Conservation (phyloP, 2,329 filamentous ascomycete genomes). For the Cephalotrichum gorgonifer region DNA sequence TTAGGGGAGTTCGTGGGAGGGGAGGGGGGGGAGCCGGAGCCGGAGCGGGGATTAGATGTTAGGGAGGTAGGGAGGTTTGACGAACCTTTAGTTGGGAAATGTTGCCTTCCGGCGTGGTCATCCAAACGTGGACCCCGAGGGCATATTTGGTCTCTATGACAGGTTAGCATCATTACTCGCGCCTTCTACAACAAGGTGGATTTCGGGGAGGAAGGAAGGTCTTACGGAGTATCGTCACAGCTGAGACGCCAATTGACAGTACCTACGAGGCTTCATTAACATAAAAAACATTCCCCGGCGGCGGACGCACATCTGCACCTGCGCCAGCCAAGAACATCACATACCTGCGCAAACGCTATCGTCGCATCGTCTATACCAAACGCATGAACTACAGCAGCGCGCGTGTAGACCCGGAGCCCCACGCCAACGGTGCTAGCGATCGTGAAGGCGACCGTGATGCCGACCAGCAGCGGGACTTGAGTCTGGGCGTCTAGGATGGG, state of each 20-base stretch:
- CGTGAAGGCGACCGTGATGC: constrained; percentile 14
- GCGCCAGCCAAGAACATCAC: neutral
- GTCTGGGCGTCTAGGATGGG: constrained; percentile 15
- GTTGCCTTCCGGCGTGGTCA: constrained; percentile 10
- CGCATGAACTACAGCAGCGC: constrained; percentile 12
- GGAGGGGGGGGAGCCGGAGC: neutral
- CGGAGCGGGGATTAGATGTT: neutral
- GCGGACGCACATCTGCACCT: too few relatives aligned
- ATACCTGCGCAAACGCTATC: constrained; percentile 14
- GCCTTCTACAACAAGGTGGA: too few relatives aligned
- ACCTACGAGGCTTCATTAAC: constrained; percentile 4
- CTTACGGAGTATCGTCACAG: constrained; percentile 13
- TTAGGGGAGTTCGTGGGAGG: neutral
- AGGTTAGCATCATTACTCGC: neutral
- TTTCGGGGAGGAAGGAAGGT: neutral
- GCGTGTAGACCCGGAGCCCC: constrained; percentile 17
- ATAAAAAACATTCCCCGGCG: neutral
- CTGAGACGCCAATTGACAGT: constrained; percentile 12
- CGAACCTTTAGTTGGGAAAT: constrained; percentile 16
- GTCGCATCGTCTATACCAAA: constrained; percentile 17
- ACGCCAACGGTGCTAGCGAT: constrained; percentile 14
- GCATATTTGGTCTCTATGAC: constrained; percentile 14
- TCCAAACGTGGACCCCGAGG: constrained; percentile 15
- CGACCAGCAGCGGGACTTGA: constrained; percentile 14
- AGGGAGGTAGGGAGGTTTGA: neutral